Conservation (phyloP, 2,329 filamentous ascomycete species). For the Claviceps sp. region DNA sequence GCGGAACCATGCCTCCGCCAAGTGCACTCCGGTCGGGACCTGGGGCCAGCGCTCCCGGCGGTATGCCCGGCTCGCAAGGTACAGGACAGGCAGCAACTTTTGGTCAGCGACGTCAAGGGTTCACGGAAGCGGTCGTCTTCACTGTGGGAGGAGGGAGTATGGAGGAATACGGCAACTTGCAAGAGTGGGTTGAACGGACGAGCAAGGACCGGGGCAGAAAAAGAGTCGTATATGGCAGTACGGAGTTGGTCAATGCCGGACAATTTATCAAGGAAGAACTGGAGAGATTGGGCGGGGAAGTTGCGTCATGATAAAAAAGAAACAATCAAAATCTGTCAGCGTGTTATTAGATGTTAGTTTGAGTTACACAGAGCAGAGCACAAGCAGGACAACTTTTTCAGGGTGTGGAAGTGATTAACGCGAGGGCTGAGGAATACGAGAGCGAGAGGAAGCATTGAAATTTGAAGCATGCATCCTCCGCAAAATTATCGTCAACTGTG, state of each 20-base stretch:
- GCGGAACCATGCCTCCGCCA: constrained; percentile 79
- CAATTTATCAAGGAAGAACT: constrained; percentile 54
- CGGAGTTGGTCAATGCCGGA: constrained; percentile 59
- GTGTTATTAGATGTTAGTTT: neutral
- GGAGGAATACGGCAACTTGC: constrained; percentile 96
- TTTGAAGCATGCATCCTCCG: neutral
- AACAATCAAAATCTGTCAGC: neutral
- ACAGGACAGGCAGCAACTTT: constrained; percentile 70
- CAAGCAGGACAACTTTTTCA: neutral
- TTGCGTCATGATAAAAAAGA: constrained; percentile 19
- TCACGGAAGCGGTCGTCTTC: constrained; percentile 85
- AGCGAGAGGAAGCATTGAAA: neutral
- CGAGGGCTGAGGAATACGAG: neutral
- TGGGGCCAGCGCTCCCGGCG: constrained; percentile 30
- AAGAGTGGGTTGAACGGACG: constrained; percentile 85
- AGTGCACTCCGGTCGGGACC: constrained; percentile 40
- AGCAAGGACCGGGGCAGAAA: constrained; percentile 53
- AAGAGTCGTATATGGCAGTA: constrained; percentile 88
- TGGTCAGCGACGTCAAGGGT: constrained; percentile 79
- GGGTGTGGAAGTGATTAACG: neutral
- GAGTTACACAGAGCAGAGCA: neutral
- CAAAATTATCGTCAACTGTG: neutral
- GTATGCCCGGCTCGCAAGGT: constrained; percentile 34
- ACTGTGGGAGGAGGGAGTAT: constrained; percentile 93
- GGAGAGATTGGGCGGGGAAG: constrained; percentile 47